Conservation (phyloP, 371 early-diverging fungal genomes). For the Lichtheimia ramosa region DNA sequence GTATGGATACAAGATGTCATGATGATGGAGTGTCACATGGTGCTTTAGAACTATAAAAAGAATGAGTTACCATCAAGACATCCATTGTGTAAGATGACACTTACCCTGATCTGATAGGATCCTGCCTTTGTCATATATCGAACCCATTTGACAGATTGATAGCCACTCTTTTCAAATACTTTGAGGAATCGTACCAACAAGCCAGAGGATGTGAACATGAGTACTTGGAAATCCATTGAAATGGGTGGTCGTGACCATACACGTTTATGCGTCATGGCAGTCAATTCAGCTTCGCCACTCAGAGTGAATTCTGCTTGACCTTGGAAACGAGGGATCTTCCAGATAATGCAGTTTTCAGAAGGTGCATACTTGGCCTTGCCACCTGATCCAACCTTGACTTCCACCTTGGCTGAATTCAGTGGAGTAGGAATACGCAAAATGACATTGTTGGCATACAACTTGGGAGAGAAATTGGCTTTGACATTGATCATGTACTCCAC, state of each 20-base stretch:
- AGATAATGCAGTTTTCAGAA: constrained; percentile 80
- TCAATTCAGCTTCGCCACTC: constrained; percentile 72
- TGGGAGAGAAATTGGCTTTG: constrained; percentile 75
- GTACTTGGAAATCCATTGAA: constrained; percentile 81
- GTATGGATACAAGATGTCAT: no score
- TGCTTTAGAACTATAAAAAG: no score
- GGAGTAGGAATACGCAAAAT: constrained; percentile 84
- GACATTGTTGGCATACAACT: constrained; percentile 80
- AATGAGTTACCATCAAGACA: no score
- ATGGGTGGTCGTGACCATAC: constrained; percentile 91
- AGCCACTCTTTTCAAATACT: constrained; percentile 90
- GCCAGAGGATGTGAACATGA: constrained; percentile 90
- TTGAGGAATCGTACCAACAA: constrained; percentile 87
- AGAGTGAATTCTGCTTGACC: constrained; percentile 79
- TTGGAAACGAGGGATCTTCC: constrained; percentile 90
- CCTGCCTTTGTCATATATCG: constrained; percentile 92
- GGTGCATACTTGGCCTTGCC: constrained; percentile 90
- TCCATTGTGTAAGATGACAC: background rate
- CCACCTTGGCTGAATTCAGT: constrained; percentile 75
- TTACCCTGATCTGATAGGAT: constrained; percentile 83
- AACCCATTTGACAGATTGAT: constrained; percentile 92
- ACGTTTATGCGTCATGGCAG: constrained; percentile 75
- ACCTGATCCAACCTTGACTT: constrained; percentile 62
- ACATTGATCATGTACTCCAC: constrained; percentile 82
- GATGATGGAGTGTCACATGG: no score